Evolutionary conservation across 306 rosid species (phyloP), one percentile per base, ranked within the genome.

Genomic region (Urtica urens): DNA sequence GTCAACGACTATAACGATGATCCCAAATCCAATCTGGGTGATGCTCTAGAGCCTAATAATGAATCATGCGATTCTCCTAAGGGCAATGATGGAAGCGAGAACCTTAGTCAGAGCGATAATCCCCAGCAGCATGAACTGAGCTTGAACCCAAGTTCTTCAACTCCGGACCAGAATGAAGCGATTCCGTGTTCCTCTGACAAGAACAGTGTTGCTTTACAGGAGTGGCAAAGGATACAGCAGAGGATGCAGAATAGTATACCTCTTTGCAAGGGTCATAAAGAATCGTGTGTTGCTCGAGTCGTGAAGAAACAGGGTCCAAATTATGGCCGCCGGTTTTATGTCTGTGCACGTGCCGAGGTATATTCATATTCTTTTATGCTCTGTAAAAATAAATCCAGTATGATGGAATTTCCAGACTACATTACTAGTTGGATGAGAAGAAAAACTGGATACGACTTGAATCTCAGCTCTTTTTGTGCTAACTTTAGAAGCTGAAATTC

Each of bases 221-320:
- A 90, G 73, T 85, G 99, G 96, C 87, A 72, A 70, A 68, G 99
- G 75, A 79, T 90, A 71, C 93, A 79, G 51, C 72, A 79, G 56
- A 57, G 79, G 63, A 85, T 90, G 99, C 93, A 90, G 75, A 77
- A 62, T 64, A 79, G 95, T 53, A 90, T 85, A 62, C 95, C 99
- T 31, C 65, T 79, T 66, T 85, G 99, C 78, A 85, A 72, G 76
- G 92, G 81, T 53, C 95, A 85, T 63, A 79, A 53, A 35, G 92
- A 90, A 63, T 81, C 81, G 38, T 81, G 94, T 65, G 77, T 81
- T 49, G 79, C 83, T 54, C 82, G 92, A 45, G 78, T 90, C 26
- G 95, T 90, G 66, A 77, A 79, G 92, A 85, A 90, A 73, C 94
- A 67, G 57, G 92, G 95, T 60, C 65, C 83, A 35, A 90, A 75